Conservation (phyloP, 352 stramenopile species). For the Nothophytophthora sp. region DNA sequence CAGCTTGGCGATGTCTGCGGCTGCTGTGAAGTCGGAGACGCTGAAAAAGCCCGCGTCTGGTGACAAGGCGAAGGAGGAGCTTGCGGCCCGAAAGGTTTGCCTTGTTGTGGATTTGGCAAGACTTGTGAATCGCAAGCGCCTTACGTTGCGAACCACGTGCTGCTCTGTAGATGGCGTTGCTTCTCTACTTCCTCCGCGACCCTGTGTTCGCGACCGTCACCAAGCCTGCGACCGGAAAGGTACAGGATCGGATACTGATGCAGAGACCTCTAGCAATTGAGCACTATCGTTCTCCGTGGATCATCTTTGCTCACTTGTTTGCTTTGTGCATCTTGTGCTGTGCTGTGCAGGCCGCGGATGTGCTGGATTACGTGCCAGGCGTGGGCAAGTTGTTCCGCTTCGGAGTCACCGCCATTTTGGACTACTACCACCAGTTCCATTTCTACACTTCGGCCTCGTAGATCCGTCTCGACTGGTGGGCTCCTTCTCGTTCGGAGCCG, state of each 20-base stretch:
- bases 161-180: slow-evolving; percentile 83
- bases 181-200: slow-evolving; percentile 85
- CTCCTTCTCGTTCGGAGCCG: slow-evolving; percentile 1
- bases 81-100: slow-evolving; percentile 65
- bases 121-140: no score
- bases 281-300: no score
- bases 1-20: slow-evolving; percentile 57
- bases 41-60: slow-evolving; percentile 12
- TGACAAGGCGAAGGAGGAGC: slow-evolving; percentile 58
- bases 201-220: slow-evolving; percentile 73
- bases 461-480: slow-evolving; percentile 9
- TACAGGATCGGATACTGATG: slow-evolving; percentile 21
- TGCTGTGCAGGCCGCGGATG: slow-evolving; percentile 41
- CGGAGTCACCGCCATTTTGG: slow-evolving; percentile 60
- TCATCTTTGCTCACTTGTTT: background rate
- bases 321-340: background rate
- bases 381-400: slow-evolving; percentile 77
- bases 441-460: slow-evolving; percentile 90
- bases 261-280: no score
- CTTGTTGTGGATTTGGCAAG: background rate
- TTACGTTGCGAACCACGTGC: no score
- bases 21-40: slow-evolving; percentile 50
- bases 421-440: slow-evolving; percentile 89
- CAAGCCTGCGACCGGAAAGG: slow-evolving; percentile 64
- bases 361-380: slow-evolving; percentile 66